These are phyloP conservation scores for Fusarium buharicum DNA, from an alignment of 2,329 filamentous ascomycete species.

Conservation along the genomic window DNA sequence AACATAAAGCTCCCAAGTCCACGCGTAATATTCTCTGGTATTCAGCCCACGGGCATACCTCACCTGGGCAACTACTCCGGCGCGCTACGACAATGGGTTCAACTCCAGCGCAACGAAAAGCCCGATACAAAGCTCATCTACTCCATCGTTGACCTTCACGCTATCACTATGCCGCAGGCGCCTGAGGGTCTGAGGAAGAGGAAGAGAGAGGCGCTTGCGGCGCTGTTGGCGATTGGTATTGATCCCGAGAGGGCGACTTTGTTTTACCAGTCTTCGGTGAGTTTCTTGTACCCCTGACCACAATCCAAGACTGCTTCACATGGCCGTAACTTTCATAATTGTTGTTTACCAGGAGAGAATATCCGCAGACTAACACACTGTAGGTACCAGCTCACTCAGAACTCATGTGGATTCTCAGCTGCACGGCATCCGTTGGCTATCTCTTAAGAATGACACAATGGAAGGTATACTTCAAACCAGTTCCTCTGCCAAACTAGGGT, in stretches of 20 bases:
- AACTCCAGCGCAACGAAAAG: slow-evolving; percentile 71
- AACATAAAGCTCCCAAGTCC: slow-evolving; percentile 21
- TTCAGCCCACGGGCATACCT: slow-evolving; percentile 93
- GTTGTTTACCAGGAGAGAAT: too few relatives aligned
- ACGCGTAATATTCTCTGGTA: slow-evolving; percentile 87
- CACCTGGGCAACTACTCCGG: slow-evolving; percentile 97
- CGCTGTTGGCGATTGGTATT: slow-evolving; percentile 84
- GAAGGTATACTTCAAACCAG: slow-evolving; percentile 71
- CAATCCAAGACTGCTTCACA: too few relatives aligned
- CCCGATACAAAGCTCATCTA: slow-evolving; percentile 74
- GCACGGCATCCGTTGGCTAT: slow-evolving; percentile 90
- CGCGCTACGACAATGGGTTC: slow-evolving; percentile 86
- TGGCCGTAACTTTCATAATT: not conserved
- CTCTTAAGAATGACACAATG: slow-evolving; percentile 99
- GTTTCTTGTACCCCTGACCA: slow-evolving; percentile 42
- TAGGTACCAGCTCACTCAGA: slow-evolving; percentile 83
- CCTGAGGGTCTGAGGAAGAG: slow-evolving; percentile 68
- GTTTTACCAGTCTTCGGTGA: slow-evolving; percentile 83
- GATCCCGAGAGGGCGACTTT: slow-evolving; percentile 79
- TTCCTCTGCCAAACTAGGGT: not conserved
- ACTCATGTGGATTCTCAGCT: slow-evolving; percentile 97
- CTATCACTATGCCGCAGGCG: slow-evolving; percentile 82
- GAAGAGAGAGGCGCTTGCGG: slow-evolving; percentile 80
- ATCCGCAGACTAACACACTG: not conserved
- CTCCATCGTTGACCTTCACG: slow-evolving; percentile 93